Conservation (phyloP, 2,329 filamentous ascomycete genomes). For the Exutisphaerella laricina region DNA sequence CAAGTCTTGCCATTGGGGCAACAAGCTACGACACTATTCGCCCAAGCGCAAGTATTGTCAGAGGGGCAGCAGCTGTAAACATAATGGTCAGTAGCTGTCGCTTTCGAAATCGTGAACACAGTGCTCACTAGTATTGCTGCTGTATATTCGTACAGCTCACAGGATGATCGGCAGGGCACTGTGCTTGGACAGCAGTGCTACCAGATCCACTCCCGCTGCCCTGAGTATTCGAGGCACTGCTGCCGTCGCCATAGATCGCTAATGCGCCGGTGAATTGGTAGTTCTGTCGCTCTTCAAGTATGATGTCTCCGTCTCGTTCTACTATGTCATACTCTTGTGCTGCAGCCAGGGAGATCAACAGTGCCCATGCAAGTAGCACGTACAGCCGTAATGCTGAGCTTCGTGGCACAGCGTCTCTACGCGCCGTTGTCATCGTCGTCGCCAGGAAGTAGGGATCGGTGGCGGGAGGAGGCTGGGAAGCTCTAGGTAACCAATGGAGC, state of each 20-base stretch:
- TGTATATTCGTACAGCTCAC: conserved; percentile 40
- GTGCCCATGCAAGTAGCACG: conserved; percentile 10
- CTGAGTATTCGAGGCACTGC: conserved; percentile 19
- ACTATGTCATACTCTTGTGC: conserved; percentile 7
- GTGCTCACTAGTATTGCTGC: conserved; percentile 39
- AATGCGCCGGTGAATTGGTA: conserved; percentile 31
- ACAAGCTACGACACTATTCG: conserved; percentile 31
- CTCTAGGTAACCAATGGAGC: background rate
- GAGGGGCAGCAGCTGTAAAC: conserved; percentile 31
- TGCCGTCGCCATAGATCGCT: conserved; percentile 9
- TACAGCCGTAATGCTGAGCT: conserved; percentile 7
- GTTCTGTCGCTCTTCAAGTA: conserved; percentile 19
- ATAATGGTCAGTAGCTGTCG: background rate
- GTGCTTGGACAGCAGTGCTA: conserved; percentile 32
- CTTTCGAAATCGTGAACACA: background rate
- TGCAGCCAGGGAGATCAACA: conserved; percentile 12
- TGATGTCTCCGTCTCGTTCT: conserved; percentile 5
- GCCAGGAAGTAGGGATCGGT: conserved; percentile 9
- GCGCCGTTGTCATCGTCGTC: conserved; percentile 5
- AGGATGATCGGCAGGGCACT: conserved; percentile 34
- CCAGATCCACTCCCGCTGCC: conserved; percentile 8
- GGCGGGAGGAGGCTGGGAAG: conserved; percentile 12
- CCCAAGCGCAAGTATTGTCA: conserved; percentile 29
- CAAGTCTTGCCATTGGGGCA: conserved; percentile 32
- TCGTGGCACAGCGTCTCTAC: conserved; percentile 8